Evolutionary conservation across 2,329 filamentous ascomycete species (phyloP).

Genomic region (Boeremia lycopersici): DNA sequence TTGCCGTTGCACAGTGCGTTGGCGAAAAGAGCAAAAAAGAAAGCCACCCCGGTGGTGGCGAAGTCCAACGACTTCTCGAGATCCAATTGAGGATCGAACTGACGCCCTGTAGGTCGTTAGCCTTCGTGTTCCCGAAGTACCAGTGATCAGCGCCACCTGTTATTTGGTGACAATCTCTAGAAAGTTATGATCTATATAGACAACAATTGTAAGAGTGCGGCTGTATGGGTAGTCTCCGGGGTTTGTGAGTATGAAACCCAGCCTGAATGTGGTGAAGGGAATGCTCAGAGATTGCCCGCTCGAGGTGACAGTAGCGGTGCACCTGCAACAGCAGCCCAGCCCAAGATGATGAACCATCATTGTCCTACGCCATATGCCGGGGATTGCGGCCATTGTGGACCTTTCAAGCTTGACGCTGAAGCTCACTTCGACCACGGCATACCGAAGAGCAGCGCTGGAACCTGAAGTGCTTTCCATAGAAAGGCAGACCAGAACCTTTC

Average conservation of each 20-base stretch:
- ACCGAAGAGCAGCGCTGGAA: neutral
- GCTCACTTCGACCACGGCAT: neutral
- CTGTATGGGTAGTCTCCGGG: neutral
- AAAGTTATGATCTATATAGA: neutral
- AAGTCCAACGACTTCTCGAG: neutral
- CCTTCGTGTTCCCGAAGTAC: no score
- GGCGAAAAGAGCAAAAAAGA: constrained; percentile 2
- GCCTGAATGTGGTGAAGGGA: neutral
- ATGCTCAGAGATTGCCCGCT: neutral
- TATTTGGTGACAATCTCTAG: neutral
- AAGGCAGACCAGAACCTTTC: neutral
- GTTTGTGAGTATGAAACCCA: neutral
- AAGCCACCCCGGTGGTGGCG: neutral
- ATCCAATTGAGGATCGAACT: neutral
- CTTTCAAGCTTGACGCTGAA: neutral
- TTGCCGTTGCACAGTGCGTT: neutral
- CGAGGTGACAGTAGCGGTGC: neutral
- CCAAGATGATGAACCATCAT: neutral
- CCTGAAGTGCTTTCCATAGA: neutral
- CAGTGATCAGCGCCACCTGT: neutral
- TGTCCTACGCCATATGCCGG: neutral
- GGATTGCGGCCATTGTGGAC: neutral
- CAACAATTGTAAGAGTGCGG: neutral
- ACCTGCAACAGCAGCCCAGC: neutral
- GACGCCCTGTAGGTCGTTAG: no score